Evolutionary conservation across 2,329 filamentous ascomycete species (phyloP).

Genomic region (Fusarium sp.): DNA sequence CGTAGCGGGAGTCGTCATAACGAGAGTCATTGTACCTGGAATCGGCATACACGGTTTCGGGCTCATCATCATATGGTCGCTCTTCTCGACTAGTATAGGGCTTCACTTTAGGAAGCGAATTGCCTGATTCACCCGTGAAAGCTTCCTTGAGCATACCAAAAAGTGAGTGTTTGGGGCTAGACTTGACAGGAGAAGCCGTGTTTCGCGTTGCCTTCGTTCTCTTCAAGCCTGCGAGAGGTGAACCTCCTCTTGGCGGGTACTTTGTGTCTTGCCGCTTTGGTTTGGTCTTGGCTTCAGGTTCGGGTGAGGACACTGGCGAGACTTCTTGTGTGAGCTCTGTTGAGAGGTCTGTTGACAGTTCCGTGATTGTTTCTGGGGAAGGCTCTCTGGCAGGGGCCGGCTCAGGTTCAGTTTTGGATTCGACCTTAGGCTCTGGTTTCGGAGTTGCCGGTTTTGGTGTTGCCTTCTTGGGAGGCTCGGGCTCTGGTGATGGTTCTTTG

Average conservation of each 20-base stretch:
- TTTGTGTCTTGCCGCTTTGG: constrained; percentile 39
- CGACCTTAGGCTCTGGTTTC: constrained; percentile 10
- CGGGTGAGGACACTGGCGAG: constrained; percentile 16
- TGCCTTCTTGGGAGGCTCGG: constrained; percentile 23
- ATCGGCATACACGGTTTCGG: constrained; percentile 41
- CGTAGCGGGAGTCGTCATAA: constrained; percentile 32
- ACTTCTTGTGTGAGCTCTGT: constrained; percentile 2
- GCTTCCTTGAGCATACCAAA: constrained; percentile 70
- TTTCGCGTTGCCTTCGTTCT: constrained; percentile 67
- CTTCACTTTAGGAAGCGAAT: constrained; percentile 57
- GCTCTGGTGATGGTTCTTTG: constrained; percentile 24
- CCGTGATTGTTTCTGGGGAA: constrained; percentile 15
- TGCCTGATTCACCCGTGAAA: constrained; percentile 70
- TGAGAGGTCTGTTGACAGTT: constrained; percentile 11
- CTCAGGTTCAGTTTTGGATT: constrained; percentile 18
- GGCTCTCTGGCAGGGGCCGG: constrained; percentile 7
- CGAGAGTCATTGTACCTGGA: constrained; percentile 36
- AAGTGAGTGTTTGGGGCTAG: constrained; percentile 61
- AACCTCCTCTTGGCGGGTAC: constrained; percentile 21
- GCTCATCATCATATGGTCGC: constrained; percentile 47
- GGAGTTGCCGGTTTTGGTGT: neutral
- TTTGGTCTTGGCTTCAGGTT: constrained; percentile 30
- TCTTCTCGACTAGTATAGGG: constrained; percentile 63
- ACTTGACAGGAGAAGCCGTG: constrained; percentile 61
- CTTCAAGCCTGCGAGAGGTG: constrained; percentile 56